Percentiles rank a stretch among this genome's conserved stretches.
Evolutionary conservation across 495 filamentous ascomycete species (phyloP).

Genomic region (Penicillium steckii): DNA sequence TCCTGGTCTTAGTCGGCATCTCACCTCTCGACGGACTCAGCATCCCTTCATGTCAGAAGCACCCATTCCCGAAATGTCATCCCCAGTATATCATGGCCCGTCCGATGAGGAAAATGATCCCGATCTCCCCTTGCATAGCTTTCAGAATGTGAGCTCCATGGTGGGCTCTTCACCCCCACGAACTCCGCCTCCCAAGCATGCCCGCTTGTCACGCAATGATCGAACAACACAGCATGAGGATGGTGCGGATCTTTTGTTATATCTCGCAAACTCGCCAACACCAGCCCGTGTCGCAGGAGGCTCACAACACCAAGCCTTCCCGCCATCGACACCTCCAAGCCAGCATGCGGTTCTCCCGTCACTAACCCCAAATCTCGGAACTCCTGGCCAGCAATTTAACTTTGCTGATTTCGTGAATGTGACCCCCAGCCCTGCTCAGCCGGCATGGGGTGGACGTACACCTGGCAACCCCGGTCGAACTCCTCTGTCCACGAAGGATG

Average conservation of each 20-base stretch:
- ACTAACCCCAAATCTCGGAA: constrained; percentile 63
- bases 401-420: constrained; percentile 97
- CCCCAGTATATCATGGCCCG: constrained; percentile 57
- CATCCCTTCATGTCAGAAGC: constrained; percentile 72
- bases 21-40: constrained; percentile 45
- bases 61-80: constrained; percentile 60
- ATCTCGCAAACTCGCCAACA: constrained; percentile 89
- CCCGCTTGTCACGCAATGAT: constrained; percentile 44
- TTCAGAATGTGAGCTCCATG: constrained; percentile 54
- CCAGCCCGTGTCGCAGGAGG: constrained; percentile 57
- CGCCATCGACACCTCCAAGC: constrained; percentile 85
- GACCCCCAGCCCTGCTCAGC: constrained; percentile 91
- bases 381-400: constrained; percentile 73
- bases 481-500: constrained; percentile 53
- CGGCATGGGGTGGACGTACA: constrained; percentile 66
- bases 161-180: constrained; percentile 74
- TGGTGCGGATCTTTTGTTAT: constrained; percentile 87
- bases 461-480: constrained; percentile 58
- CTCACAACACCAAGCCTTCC: constrained; percentile 48
- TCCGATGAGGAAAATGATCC: constrained; percentile 79
- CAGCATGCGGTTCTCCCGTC: constrained; percentile 63
- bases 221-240: constrained; percentile 62
- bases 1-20: constrained; percentile 52
- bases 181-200: constrained; percentile 72
- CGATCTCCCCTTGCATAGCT: constrained; percentile 73